Percentiles rank a stretch among this genome's conserved stretches.
phyloP scores from a whole-genome alignment of 2,329 filamentous ascomycete genomes.

The Fusarium illudens region DNA sequence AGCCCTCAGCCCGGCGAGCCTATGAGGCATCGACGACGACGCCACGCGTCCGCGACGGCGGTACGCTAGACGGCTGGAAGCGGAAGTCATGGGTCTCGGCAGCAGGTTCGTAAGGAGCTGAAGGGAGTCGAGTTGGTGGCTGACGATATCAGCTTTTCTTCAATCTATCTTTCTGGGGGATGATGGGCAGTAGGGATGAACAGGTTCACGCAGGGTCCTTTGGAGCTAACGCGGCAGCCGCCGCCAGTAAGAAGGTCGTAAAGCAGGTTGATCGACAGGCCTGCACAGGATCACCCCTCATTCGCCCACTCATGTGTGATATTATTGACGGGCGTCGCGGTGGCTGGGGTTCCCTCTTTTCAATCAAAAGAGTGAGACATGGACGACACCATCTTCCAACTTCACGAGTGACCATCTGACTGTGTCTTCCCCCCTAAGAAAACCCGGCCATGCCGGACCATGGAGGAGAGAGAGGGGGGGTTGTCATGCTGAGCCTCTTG shows the following conservation, averaged over 20 bases:
- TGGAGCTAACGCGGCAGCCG: slow-evolving; percentile 31
- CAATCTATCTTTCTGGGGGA: background rate
- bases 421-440: slow-evolving; percentile 35
- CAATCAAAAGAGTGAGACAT: slow-evolving; percentile 41
- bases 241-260: slow-evolving; percentile 30
- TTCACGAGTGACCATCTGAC: slow-evolving; percentile 41
- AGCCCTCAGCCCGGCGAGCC: slow-evolving; percentile 29
- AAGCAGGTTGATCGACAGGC: slow-evolving; percentile 16
- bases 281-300: background rate
- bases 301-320: background rate
- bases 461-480: too few species aligned
- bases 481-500: slow-evolving; percentile 40
- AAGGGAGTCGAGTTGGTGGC: slow-evolving; percentile 31
- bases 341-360: slow-evolving; percentile 12
- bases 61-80: slow-evolving; percentile 29
- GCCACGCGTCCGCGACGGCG: slow-evolving; percentile 37
- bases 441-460: slow-evolving; percentile 26
- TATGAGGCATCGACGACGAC: slow-evolving; percentile 34
- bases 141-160: slow-evolving; percentile 26
- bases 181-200: slow-evolving; percentile 26
- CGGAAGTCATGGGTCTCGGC: slow-evolving; percentile 41
- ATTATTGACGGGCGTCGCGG: slow-evolving; percentile 16
- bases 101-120: slow-evolving; percentile 34
- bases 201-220: slow-evolving; percentile 35
- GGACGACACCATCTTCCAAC: slow-evolving; percentile 40